Conservation (phyloP, 768 basidiomycete genomes). For the Leucosporidium creatinivorum region DNA sequence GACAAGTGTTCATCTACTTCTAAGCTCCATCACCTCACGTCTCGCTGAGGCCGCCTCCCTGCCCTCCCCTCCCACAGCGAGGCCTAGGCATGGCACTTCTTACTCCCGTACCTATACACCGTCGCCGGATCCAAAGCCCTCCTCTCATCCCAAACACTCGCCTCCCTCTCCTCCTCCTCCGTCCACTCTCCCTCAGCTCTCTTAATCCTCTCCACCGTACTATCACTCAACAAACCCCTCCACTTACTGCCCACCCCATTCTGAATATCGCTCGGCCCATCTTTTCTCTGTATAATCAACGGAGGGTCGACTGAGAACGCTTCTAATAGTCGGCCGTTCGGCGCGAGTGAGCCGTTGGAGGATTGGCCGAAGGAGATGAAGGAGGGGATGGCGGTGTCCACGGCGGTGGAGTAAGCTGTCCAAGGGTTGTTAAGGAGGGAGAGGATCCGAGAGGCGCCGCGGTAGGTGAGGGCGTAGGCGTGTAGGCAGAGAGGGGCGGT, state of each 20-base stretch:
- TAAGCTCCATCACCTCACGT: too few species aligned
- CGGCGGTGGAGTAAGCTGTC: constrained; percentile 34
- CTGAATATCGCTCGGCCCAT: constrained; percentile 32
- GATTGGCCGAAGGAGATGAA: constrained; percentile 10
- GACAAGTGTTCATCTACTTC: too few species aligned
- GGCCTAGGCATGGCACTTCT: too few species aligned
- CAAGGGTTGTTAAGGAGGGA: constrained; percentile 30
- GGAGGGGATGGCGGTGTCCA: constrained; percentile 33
- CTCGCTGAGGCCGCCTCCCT: too few species aligned
- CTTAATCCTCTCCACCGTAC: constrained; percentile 30
- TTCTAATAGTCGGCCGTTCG: background rate
- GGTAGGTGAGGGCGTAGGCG: constrained; percentile 35
- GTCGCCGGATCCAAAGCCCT: too few species aligned
- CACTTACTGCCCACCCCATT: constrained; percentile 31
- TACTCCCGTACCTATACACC: too few species aligned
- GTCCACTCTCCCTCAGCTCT: background rate
- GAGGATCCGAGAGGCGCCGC: constrained; percentile 25
- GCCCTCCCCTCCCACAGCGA: too few species aligned
- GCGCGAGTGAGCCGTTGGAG: too few species aligned
- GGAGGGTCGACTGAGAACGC: constrained; percentile 33
- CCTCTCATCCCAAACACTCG: too few species aligned
- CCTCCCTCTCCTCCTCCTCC: too few species aligned
- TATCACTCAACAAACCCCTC: constrained; percentile 34
- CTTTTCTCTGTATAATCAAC: constrained; percentile 37
- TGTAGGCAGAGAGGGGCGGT: constrained; percentile 36